These are phyloP conservation scores for Aureobasidium sp. DNA, from an alignment of 2,329 filamentous ascomycete genomes.

Conservation along the genomic window DNA sequence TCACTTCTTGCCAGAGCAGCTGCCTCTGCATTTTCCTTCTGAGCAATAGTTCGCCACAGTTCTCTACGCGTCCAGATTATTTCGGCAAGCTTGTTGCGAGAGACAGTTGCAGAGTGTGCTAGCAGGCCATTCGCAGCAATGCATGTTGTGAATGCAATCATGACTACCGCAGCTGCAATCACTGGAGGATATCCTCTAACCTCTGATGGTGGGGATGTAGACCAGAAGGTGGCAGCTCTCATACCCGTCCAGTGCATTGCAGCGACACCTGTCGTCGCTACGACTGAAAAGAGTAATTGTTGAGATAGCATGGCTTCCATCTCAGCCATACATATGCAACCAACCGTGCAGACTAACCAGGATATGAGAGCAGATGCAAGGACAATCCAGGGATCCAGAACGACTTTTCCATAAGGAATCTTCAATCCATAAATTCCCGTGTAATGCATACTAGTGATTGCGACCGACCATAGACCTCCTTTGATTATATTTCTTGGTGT, in stretches of 20 bases:
- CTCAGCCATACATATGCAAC: constrained; percentile 27
- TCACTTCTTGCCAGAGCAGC: constrained; percentile 28
- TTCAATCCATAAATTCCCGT: constrained; percentile 25
- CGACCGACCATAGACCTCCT: constrained; percentile 29
- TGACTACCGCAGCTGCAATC: constrained; percentile 27
- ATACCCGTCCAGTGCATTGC: constrained; percentile 33
- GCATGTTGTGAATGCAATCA: constrained; percentile 30
- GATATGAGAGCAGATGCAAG: constrained; percentile 28
- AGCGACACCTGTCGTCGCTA: constrained; percentile 29
- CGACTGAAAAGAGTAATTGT: constrained; percentile 28
- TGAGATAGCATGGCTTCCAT: constrained; percentile 29
- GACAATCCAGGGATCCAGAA: constrained; percentile 23
- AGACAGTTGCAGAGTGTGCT: constrained; percentile 29
- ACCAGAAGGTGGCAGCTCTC: constrained; percentile 28
- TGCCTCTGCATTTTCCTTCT: constrained; percentile 30
- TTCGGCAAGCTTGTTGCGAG: constrained; percentile 23
- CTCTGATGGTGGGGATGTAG: constrained; percentile 21
- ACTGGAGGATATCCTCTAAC: constrained; percentile 27
- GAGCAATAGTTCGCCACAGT: constrained; percentile 29
- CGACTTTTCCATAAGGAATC: constrained; percentile 27
- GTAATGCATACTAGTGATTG: constrained; percentile 31
- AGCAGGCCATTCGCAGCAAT: constrained; percentile 30
- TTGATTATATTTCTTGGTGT: constrained; percentile 23
- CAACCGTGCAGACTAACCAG: constrained; percentile 29
- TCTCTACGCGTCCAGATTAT: constrained; percentile 30